phyloP scores from a whole-genome alignment of 768 basidiomycete species.

The Kwoniella sp. region DNA sequence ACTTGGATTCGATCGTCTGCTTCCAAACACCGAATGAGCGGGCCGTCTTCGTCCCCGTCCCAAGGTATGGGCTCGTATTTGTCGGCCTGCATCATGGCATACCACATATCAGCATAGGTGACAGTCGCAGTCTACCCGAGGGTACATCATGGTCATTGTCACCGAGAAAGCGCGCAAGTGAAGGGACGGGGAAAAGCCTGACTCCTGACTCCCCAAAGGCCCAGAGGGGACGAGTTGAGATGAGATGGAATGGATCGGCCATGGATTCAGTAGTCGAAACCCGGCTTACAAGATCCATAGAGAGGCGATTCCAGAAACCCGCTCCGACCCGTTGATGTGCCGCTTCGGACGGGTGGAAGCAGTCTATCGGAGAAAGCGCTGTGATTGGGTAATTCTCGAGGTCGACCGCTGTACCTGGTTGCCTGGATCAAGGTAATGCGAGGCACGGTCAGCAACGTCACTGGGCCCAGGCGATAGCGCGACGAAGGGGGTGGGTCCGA shows the following conservation, averaged over 20 bases:
- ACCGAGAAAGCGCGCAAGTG: too few species aligned
- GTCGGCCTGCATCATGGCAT: too few species aligned
- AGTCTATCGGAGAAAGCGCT: slow-evolving; percentile 45
- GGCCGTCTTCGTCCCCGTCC: slow-evolving; percentile 30
- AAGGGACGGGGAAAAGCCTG: too few species aligned
- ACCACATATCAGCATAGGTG: too few species aligned
- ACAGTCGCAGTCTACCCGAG: too few species aligned
- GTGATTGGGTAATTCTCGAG: slow-evolving; percentile 45
- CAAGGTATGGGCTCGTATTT: slow-evolving; percentile 42
- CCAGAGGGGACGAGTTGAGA: too few species aligned
- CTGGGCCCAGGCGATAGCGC: too few species aligned
- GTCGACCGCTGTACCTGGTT: slow-evolving; percentile 44
- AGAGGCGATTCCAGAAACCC: slow-evolving; percentile 53
- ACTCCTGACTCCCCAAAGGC: too few species aligned
- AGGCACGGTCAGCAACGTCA: too few species aligned
- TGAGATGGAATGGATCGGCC: neutral
- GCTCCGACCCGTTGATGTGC: slow-evolving; percentile 47
- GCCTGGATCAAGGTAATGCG: slow-evolving; percentile 16
- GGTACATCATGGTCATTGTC: too few species aligned
- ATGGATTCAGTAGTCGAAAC: neutral
- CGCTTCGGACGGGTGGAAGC: slow-evolving; percentile 49
- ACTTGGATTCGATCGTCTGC: slow-evolving; percentile 39
- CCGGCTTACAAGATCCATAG: slow-evolving; percentile 31
- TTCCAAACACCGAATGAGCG: slow-evolving; percentile 44
- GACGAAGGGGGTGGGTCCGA: too few species aligned